Conservation (phyloP, 78 protist genomes). For the Pigoraptor vietnamica region DNA sequence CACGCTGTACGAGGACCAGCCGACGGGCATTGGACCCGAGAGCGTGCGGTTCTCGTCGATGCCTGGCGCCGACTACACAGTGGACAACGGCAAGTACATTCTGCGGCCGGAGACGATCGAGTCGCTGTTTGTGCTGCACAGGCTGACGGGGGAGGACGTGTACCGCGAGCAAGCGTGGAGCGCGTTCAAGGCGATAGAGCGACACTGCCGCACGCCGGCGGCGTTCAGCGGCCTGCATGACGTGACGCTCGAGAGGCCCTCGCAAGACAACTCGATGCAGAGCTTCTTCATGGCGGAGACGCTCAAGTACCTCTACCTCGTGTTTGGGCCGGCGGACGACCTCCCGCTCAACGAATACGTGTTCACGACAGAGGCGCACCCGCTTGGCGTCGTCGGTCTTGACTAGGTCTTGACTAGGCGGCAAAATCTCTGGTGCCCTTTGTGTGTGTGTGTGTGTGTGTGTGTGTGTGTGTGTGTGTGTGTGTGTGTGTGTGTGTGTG, state of each 20-base stretch:
- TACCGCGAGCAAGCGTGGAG: slow-evolving; percentile 54
- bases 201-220: neutral
- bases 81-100: neutral
- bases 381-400: slow-evolving; percentile 43
- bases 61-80: neutral
- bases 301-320: slow-evolving; percentile 60
- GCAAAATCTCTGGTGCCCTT: too few species aligned
- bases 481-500: too few species aligned
- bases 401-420: too few species aligned
- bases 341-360: slow-evolving; percentile 60
- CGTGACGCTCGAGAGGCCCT: neutral
- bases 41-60: neutral
- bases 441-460: too few species aligned
- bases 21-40: slow-evolving; percentile 46
- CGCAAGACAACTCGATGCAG: neutral
- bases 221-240: slow-evolving; percentile 22
- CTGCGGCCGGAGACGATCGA: slow-evolving; percentile 64
- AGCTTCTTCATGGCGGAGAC: slow-evolving; percentile 72
- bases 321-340: slow-evolving; percentile 35
- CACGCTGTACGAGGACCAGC: slow-evolving; percentile 36
- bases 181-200: slow-evolving; percentile 24
- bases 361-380: slow-evolving; percentile 86
- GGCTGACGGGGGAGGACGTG: slow-evolving; percentile 12
- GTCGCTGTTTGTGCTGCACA: slow-evolving; percentile 27
- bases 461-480: too few species aligned